Base-by-base conservation (phyloP, 2,329 filamentous ascomycete genomes). In the Xylariaceae sp. region DNA sequence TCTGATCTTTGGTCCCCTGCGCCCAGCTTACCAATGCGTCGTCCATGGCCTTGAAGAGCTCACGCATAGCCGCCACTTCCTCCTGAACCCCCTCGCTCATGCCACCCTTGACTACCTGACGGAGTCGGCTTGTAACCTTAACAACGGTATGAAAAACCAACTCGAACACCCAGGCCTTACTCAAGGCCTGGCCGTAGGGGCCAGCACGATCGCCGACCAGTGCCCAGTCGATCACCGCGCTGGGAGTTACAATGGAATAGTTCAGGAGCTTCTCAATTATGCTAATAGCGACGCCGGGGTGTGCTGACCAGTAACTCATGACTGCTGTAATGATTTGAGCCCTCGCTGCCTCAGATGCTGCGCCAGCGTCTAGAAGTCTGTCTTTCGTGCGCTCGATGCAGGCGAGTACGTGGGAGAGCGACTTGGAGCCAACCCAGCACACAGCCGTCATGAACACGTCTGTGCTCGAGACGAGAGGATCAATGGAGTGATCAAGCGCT, bases 231-330 rank as follows among this genome's bases (percentile, higher is more conserved):
- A 97, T 82, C 23, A 99, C 92, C 13, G 87, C 87, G 52, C 86
- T 78, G 0, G 94, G 94, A 7, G 88, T 92, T 29, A 99, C 81
- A 64, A 99, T 96, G 11, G 90, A 92, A 76, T 97, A 99, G 75
- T 97, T 99, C 64, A 99, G 86, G 4, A 99, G 82, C 74, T 97
- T 97, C 77, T 97, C 93, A 53, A 97, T 83, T 64, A 99, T 96
- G 64, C 89, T 90, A 62, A 97, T 84, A 3, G 92, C 94, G 36
- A 95, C 87, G 55, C 94, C 94, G 0, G 93, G 92, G 66, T 99
- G 93, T 26, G 93, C 87, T 40, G 84, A 83, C 94, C 94, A 99
- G 77, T 97, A 99, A 33, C 86, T 81, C 77, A 97, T 90, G 32
- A 97, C 92, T 4, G 90, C 90, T 4, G 87, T 84, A 63, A 97